Percentiles rank a stretch among this genome's conserved stretches.
phyloP scores from a whole-genome alignment of 441 rosid genomes.

The Arabidopsis hybrid region DNA sequence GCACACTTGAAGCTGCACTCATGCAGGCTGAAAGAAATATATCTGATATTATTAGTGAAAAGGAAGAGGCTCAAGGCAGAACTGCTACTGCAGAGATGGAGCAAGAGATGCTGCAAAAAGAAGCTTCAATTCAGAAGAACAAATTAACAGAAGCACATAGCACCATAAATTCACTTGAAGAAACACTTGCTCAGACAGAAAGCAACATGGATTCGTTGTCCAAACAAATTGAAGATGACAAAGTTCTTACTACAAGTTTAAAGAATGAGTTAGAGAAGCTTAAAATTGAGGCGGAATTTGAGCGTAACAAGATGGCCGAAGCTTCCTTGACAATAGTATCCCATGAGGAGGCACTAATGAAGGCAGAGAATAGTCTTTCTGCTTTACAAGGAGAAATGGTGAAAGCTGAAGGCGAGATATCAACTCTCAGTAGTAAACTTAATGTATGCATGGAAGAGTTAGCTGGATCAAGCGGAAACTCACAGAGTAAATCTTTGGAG shows the following conservation, averaged over 20 bases:
- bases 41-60: constrained; percentile 61
- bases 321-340: constrained; percentile 62
- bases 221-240: constrained; percentile 53
- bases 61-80: constrained; percentile 70
- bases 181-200: constrained; percentile 65
- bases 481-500: constrained; percentile 66
- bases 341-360: constrained; percentile 67
- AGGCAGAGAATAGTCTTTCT: constrained; percentile 62
- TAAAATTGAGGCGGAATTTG: constrained; percentile 63
- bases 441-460: constrained; percentile 84
- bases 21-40: constrained; percentile 63
- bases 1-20: constrained; percentile 76
- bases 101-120: constrained; percentile 62
- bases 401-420: constrained; percentile 69
- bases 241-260: constrained; percentile 53
- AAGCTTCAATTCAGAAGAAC: constrained; percentile 55
- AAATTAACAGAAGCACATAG: constrained; percentile 64
- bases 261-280: constrained; percentile 65
- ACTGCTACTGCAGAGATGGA: constrained; percentile 59
- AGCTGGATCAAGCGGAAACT: constrained; percentile 67
- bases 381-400: constrained; percentile 66
- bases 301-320: constrained; percentile 58
- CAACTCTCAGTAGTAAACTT: constrained; percentile 68
- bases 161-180: constrained; percentile 73
- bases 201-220: constrained; percentile 55